Evolutionary conservation across 768 basidiomycete genomes (phyloP), one percentile per base, ranked within the genome.

Genomic region (Trametopsis cervina): DNA sequence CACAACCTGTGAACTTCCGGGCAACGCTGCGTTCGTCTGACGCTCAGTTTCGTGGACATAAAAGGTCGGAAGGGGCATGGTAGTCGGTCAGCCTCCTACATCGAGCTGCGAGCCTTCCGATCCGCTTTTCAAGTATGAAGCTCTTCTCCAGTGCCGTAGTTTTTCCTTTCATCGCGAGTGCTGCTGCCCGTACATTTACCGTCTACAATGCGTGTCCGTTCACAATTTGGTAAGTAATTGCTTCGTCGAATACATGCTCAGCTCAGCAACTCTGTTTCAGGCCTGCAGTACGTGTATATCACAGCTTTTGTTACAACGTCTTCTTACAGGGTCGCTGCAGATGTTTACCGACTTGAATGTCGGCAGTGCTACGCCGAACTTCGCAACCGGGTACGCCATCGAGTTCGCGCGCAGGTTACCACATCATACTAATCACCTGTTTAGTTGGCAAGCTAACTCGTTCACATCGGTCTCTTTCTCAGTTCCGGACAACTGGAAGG

Each of bases 191-290:
- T 51, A 13, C 57, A 59, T 73, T 85, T 53, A 79, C 75, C 0
- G 75, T 80, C 21, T 69, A 70, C 57, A 85, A 85, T 64, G 69
- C 64, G 2, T 85, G 83, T 56, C 73, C 80, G 0, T 85, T 81
- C 63, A 85, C 81, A 2, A 72, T 85, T 51, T 85, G 83, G 83
- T 82, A 57, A 46, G 69, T 47, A 13, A 37, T 23, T 15, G 11
- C 27, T 29, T 22, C 25, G 25, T 10, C 22, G 25, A 11, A 15
- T 21, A 5, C 9, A 3, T 4, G n/a, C 24, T 2, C 4, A 42
- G n/a, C n/a, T 9, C 4, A 12, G 2, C 17, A 18, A n/a, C n/a
- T n/a, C n/a, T 43, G 39, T 12, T 13, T 7, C 43, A 76, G 76
- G 76, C 77, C 74, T 38, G 75, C 70, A 29, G 67, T 74, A 60